A percentile compares a stretch with the other conserved stretches of the same genome.
These are phyloP conservation scores for Citrus trifoliata DNA, from an alignment of 345 rosid genomes.

Conservation along the genomic window DNA sequence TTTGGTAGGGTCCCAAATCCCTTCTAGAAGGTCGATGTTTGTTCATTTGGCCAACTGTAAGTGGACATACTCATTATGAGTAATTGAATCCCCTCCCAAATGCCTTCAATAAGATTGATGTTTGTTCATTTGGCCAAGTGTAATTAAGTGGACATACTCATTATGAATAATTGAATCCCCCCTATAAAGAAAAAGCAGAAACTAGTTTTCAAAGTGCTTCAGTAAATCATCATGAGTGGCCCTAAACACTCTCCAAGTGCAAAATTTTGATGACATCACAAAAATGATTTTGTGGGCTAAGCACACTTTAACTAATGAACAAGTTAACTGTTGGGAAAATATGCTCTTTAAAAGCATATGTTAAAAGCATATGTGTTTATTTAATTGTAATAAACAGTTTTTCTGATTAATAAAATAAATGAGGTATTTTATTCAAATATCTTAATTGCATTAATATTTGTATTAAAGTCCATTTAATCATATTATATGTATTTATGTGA, in stretches of 20 bases:
- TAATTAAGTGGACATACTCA: no score
- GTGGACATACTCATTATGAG: not conserved
- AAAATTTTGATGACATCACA: not conserved
- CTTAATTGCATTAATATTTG: no score
- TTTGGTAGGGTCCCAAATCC: not conserved
- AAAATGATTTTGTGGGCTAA: not conserved
- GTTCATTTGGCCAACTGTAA: not conserved
- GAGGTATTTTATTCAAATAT: no score
- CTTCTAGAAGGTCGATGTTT: not conserved
- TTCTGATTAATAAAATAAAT: no score
- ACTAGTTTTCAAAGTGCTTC: not conserved
- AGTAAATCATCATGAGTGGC: not conserved
- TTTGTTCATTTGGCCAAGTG: no score
- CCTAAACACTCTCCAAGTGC: not conserved
- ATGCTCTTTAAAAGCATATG: no score
- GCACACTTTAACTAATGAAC: not conserved
- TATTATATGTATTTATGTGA: no score
- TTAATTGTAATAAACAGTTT: no score
- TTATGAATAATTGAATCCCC: not conserved
- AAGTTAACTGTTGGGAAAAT: no score
- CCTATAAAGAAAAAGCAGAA: not conserved
- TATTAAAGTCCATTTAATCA: no score
- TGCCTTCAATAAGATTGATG: no score
- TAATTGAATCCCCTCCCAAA: not conserved
- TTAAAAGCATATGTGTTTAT: no score